Base-by-base conservation (phyloP, 2,329 filamentous ascomycete species). In the Alternaria ventricosa region DNA sequence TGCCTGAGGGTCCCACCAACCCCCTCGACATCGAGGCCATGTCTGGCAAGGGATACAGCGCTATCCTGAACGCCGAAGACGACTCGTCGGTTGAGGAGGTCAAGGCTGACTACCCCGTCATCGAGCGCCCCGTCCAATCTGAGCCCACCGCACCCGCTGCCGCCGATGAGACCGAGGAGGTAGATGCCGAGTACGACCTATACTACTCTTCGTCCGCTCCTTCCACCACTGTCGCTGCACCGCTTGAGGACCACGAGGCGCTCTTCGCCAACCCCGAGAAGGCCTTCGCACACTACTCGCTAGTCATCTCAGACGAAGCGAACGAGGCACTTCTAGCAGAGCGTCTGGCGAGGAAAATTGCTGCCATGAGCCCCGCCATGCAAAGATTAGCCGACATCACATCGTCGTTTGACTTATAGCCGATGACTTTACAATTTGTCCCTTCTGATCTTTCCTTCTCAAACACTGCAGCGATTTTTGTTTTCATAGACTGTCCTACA, bases 41-140 rank as follows among this genome's bases (percentile, higher is more conserved):
- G n/a, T 90, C 90, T 5, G 92, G 91, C 73, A 96, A 96, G 85
- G 81, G 85, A 0, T 68, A 72, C 61, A 78, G 72, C 50, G 72
- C 76, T 51, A 73, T 78, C 68, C 75, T 78, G 59, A 63, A 74
- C 36, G 72, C 69, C n/a, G 73, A 76, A 57, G 72, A 76, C 18
- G 73, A 81, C 80, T 73, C 72, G 75, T 44, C 79, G 4, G 74
- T 77, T 5, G 83, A 85, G 44, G 78, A 82, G 53, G 71, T 80
- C 63, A 88, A 88, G 79, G 75, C 82, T 12, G 83, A 86, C 63
- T 77, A 81, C 22, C 85, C 86, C 25, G 74, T 81, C 57, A 77
- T 88, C 49, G 82, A 87, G 66, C 77, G 76, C 28, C 77, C 79
- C 28, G 55, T 79, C 57, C 46, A 75, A 54, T 66, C 71, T n/a